phyloP scores from a whole-genome alignment of 2,329 filamentous ascomycete genomes.

The Dichotomopilus funicola region DNA sequence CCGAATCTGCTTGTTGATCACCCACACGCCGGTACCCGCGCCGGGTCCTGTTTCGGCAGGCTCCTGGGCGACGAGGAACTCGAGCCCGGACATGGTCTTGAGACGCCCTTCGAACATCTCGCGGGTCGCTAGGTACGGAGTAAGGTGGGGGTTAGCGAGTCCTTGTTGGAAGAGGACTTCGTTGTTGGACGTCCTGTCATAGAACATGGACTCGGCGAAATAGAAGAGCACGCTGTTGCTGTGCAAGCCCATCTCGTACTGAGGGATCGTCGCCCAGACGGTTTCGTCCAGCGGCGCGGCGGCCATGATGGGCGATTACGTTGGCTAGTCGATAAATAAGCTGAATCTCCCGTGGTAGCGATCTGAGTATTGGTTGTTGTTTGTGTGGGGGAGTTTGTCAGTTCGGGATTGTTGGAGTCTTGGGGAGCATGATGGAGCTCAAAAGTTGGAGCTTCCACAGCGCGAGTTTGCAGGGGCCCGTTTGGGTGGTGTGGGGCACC shows the following conservation, averaged over 20 bases:
- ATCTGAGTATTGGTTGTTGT: no score
- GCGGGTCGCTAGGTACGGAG: conserved; percentile 51
- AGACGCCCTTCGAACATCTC: conserved; percentile 58
- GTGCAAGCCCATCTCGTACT: conserved; percentile 42
- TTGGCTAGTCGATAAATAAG: conserved; percentile 32
- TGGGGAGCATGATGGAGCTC: no score
- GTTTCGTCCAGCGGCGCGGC: conserved; percentile 59
- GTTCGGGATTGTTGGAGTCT: no score
- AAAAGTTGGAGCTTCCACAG: no score
- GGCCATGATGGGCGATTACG: conserved; percentile 28
- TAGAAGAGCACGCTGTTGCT: conserved; percentile 61
- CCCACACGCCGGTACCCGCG: conserved; percentile 59
- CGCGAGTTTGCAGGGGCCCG: no score
- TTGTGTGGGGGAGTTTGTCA: no score
- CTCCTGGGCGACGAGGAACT: conserved; percentile 60
- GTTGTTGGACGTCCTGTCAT: conserved; percentile 62
- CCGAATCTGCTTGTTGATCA: conserved; percentile 61
- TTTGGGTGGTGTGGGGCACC: no score
- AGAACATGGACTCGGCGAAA: conserved; percentile 62
- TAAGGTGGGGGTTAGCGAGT: conserved; percentile 53
- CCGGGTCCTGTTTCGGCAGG: conserved; percentile 57
- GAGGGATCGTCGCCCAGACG: conserved; percentile 52
- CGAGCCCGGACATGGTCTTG: conserved; percentile 58
- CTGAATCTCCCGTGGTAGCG: not conserved
- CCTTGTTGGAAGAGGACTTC: conserved; percentile 56